Percentiles rank a stretch among this genome's conserved stretches.
These are phyloP conservation scores for Saccharomyces mikatae DNA, from an alignment of 805 yeast species.

Conservation along the genomic window DNA sequence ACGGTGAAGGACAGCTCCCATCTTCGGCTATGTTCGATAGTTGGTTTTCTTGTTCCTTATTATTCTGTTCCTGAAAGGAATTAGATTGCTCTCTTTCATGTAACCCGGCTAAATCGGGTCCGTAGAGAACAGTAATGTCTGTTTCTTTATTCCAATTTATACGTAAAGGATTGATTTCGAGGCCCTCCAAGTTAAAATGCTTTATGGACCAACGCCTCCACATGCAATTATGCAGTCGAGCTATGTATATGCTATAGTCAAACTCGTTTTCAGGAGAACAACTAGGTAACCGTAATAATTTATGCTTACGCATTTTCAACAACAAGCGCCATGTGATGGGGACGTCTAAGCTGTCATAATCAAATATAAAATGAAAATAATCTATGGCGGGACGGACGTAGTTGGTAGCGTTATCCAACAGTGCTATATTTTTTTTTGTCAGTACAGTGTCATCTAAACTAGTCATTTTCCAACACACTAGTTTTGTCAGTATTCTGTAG, in stretches of 20 bases:
- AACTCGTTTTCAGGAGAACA: constrained; percentile 30
- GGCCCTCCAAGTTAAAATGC: constrained; percentile 44
- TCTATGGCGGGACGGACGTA: constrained; percentile 24
- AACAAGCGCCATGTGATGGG: constrained; percentile 16
- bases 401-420: constrained; percentile 29
- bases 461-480: constrained; percentile 10
- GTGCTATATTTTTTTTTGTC: constrained; percentile 22
- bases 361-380: constrained; percentile 22
- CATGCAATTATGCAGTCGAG: constrained; percentile 67
- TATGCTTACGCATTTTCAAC: constrained; percentile 18
- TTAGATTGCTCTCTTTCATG: not conserved
- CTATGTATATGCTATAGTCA: constrained; percentile 26
- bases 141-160: constrained; percentile 93
- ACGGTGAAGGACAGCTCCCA: not conserved
- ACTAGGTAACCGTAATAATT: constrained; percentile 25
- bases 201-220: constrained; percentile 98
- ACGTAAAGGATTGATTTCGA: constrained; percentile 70
- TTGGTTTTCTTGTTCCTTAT: not conserved
- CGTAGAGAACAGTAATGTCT: constrained; percentile 93
- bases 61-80: not conserved
- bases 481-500: not conserved
- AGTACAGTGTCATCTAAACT: constrained; percentile 28
- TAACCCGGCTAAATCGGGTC: constrained; percentile 44
- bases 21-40: not conserved
- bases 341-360: constrained; percentile 8